Base-by-base conservation (phyloP, 2,329 filamentous ascomycete genomes). In the Arthroderma sp. region DNA sequence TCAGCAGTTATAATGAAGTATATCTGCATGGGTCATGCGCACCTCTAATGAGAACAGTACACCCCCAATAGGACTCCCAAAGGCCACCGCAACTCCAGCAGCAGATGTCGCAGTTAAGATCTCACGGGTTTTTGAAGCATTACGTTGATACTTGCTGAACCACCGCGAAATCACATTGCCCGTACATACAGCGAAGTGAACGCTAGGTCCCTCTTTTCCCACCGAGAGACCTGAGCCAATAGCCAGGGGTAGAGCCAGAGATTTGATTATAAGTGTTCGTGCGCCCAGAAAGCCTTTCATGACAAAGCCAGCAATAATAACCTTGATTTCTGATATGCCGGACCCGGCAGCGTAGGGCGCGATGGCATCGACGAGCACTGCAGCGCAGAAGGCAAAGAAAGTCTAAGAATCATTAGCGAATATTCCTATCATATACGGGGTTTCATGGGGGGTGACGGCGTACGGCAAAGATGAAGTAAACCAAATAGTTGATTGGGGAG, bases 291-390 rank as follows among this genome's bases (percentile, higher is more conserved):
- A 98, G 0, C 88, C 91, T 65, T 96, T 95, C 91, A 98, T 98
- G 41, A 96, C 86, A 61, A 98, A 98, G 3, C 91, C 91, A 4
- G 89, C 91, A 58, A 98, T 94, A 59, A 98, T 96, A 65, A 87
- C 94, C 66, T 98, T 98, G 73, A 98, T 98, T 68, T 98, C 91
- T 8, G 87, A 95, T 47, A 98, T 98, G 36, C 91, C 91, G 8
- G 86, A 94, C 10, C 91, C 91, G 31, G 91, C 91, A 7, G 91
- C 91, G 61, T 98, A 98, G 0, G 91, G 91, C 4, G 91, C 88
- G 64, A 91, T 96, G 1, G 78, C 80, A 61, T 86, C 91, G 58
- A 98, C 91, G 36, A 98, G 72, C 33, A 75, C 80, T 0, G 88
- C 88, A 2, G 88, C 82, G 3, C 82, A 82, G 44, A 83, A 83